These are phyloP conservation scores for Agrocybe chaxingu DNA, from an alignment of 768 basidiomycete genomes.

Conservation along the genomic window DNA sequence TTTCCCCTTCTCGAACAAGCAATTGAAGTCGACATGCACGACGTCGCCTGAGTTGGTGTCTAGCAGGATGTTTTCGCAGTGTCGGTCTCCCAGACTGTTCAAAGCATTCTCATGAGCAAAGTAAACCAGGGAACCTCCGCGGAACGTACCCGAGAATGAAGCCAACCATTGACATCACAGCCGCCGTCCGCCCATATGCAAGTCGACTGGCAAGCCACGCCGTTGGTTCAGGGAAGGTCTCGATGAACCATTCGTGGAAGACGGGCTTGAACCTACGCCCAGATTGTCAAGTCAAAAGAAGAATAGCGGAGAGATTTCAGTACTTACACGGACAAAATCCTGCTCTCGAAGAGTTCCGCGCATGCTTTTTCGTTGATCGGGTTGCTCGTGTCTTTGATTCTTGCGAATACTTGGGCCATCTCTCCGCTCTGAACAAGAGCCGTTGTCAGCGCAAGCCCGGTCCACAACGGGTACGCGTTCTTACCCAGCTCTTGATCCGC, in stretches of 20 bases:
- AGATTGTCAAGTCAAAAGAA: background rate
- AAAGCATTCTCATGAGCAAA: background rate
- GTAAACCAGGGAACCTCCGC: background rate
- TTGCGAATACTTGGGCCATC: slow-evolving; percentile 42
- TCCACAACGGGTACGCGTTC: slow-evolving; percentile 7
- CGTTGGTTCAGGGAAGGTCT: slow-evolving; percentile 94
- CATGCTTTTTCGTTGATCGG: slow-evolving; percentile 41
- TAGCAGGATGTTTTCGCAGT: slow-evolving; percentile 94
- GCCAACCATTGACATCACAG: slow-evolving; percentile 99
- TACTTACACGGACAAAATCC: slow-evolving; percentile 58
- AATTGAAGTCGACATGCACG: slow-evolving; percentile 97
- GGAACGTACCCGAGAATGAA: slow-evolving; percentile 83
- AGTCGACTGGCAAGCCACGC: slow-evolving; percentile 92
- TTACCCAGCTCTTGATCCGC: slow-evolving; percentile 39
- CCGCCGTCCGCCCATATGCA: slow-evolving; percentile 82
- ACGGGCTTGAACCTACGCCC: slow-evolving; percentile 70
- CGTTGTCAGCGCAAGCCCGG: background rate
- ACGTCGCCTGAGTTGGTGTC: slow-evolving; percentile 86
- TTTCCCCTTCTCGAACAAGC: slow-evolving; percentile 93
- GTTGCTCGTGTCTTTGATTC: slow-evolving; percentile 41
- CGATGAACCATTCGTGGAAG: slow-evolving; percentile 96
- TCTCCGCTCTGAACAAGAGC: slow-evolving; percentile 22
- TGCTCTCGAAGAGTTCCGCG: slow-evolving; percentile 44
- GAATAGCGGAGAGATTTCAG: background rate
- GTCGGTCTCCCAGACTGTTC: slow-evolving; percentile 93